These are phyloP conservation scores for Pseudogymnoascus sp. DNA, from an alignment of 2,329 filamentous ascomycete genomes.

Conservation along the genomic window DNA sequence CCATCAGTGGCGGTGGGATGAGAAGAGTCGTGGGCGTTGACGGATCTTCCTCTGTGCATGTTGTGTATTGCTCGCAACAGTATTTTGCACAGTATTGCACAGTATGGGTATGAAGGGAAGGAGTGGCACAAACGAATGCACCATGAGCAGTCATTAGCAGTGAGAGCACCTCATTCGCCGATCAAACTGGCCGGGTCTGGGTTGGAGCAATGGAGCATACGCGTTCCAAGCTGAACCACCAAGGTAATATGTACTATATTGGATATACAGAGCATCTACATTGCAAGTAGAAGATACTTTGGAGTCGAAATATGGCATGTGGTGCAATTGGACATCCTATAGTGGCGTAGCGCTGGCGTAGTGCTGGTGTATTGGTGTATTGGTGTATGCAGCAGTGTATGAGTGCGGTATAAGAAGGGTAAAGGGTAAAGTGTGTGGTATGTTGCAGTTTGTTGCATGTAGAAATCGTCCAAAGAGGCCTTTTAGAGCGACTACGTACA, in stretches of 20 bases:
- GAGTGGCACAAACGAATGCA: neutral
- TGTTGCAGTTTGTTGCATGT: neutral
- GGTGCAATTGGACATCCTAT: neutral
- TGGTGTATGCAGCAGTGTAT: neutral
- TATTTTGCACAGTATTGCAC: neutral
- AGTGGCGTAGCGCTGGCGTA: neutral
- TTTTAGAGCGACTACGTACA: neutral
- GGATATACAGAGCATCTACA: neutral
- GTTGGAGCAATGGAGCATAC: neutral
- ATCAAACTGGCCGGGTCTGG: neutral
- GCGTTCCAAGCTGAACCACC: conserved; percentile 1
- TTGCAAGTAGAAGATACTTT: neutral
- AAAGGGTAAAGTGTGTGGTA: neutral
- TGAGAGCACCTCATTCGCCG: neutral
- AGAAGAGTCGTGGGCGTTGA: neutral
- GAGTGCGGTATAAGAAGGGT: neutral
- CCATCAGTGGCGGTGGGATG: neutral
- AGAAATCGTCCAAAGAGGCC: neutral
- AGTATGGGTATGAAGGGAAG: neutral
- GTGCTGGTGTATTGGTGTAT: neutral
- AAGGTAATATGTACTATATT: neutral
- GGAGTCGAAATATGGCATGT: neutral
- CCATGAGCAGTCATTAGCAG: neutral
- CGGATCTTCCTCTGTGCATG: neutral
- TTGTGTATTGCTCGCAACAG: too few species aligned